A percentile compares a stretch with the other conserved stretches of the same genome.
phyloP scores from a whole-genome alignment of 1,139 yeast species.

The Cylindricascospora bacillispora region DNA sequence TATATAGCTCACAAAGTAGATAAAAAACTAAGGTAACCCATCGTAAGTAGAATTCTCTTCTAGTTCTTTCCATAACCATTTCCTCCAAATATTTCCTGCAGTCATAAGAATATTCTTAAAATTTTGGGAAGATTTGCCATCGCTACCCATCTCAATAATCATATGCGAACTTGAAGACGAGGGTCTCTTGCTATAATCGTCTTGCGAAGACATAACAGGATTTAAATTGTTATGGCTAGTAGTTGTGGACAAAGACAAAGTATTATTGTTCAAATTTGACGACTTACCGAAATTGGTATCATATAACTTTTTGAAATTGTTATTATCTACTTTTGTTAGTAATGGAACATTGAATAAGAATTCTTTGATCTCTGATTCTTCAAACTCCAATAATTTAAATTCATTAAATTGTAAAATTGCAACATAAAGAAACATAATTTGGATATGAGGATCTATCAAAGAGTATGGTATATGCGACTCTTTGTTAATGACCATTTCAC shows the following conservation, averaged over 20 bases:
- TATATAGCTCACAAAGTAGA: too few species aligned
- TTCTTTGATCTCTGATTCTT: constrained; percentile 80
- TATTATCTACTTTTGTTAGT: constrained; percentile 24
- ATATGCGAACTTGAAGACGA: constrained; percentile 11
- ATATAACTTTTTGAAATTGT: constrained; percentile 19
- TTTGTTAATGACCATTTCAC: not conserved
- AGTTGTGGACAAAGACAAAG: not conserved
- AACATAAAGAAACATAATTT: constrained; percentile 61
- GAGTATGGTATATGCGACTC: constrained; percentile 41
- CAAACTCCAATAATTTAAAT: constrained; percentile 67
- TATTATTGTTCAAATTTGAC: constrained; percentile 4
- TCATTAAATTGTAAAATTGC: constrained; percentile 76
- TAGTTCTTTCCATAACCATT: constrained; percentile 68
- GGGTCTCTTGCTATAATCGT: constrained; percentile 1
- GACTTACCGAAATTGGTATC: constrained; percentile 7
- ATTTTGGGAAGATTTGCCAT: constrained; percentile 27
- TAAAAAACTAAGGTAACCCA: too few species aligned
- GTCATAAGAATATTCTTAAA: constrained; percentile 46
- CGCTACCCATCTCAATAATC: constrained; percentile 25
- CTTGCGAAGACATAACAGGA: constrained; percentile 1
- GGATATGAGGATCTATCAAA: constrained; percentile 62
- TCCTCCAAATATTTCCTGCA: constrained; percentile 83
- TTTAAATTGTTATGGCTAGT: too few species aligned
- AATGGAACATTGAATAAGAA: constrained; percentile 45
- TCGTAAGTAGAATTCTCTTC: constrained; percentile 34